phyloP scores from a whole-genome alignment of 495 filamentous ascomycete species.

The Daldinia childiae region DNA sequence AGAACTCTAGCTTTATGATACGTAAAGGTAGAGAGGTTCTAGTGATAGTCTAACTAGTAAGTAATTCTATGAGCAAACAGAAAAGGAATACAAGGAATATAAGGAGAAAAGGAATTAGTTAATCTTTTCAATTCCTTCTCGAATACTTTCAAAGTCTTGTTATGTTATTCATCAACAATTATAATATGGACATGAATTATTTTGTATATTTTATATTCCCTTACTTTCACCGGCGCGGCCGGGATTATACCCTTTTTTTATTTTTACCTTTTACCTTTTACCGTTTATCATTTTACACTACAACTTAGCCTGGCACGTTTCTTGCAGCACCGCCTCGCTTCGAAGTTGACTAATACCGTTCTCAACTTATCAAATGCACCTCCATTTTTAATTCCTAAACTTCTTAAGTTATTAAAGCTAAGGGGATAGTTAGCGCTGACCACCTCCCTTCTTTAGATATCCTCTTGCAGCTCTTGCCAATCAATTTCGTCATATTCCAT shows the following conservation, averaged over 20 bases:
- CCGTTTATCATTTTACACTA: neutral
- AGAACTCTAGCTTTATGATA: slow-evolving; percentile 14
- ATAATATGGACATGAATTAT: too few species aligned
- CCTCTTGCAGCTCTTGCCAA: slow-evolving; percentile 21
- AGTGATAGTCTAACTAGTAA: slow-evolving; percentile 18
- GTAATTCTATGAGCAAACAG: slow-evolving; percentile 15
- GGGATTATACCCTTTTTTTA: slow-evolving; percentile 3
- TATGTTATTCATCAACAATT: neutral
- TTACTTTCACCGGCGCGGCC: neutral
- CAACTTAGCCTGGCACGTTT: slow-evolving; percentile 1
- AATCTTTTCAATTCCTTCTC: slow-evolving; percentile 29
- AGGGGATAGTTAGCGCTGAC: slow-evolving; percentile 35
- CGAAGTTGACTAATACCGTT: too few species aligned
- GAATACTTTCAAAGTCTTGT: slow-evolving; percentile 25
- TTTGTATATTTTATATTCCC: neutral
- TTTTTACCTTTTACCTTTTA: neutral
- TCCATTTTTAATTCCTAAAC: slow-evolving; percentile 16
- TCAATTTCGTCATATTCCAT: slow-evolving; percentile 41
- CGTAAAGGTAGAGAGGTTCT: slow-evolving; percentile 19
- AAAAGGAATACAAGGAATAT: slow-evolving; percentile 2
- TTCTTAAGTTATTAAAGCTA: slow-evolving; percentile 12
- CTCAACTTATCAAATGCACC: neutral
- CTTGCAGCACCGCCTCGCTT: too few species aligned
- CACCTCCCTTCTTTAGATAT: slow-evolving; percentile 36
- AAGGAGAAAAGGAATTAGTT: neutral